Evolutionary conservation across 108 stramenopile genomes (phyloP).

Genomic region (Aurantiochytrium sp.): DNA sequence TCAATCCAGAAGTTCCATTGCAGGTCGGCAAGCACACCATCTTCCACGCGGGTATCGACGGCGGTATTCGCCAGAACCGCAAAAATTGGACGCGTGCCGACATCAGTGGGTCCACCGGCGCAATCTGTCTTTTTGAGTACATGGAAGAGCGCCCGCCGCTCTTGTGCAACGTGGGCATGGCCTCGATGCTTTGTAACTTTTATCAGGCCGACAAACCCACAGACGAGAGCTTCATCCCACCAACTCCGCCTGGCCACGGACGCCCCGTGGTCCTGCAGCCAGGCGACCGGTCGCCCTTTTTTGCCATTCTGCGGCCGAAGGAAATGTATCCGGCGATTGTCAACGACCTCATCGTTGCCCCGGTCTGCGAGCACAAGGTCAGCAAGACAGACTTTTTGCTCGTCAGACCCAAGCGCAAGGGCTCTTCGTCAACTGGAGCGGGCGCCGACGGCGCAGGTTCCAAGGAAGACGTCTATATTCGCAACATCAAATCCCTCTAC

Average conservation of each 20-base stretch:
- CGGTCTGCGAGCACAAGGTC: neutral
- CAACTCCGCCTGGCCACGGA: neutral
- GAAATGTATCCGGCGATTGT: neutral
- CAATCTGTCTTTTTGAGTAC: conserved; percentile 8
- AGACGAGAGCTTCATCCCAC: neutral
- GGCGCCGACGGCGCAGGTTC: no score
- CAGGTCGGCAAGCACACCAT: neutral
- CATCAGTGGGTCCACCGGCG: neutral
- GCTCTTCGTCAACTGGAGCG: neutral
- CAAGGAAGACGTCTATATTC: neutral
- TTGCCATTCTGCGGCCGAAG: neutral
- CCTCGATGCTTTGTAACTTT: conserved; percentile 1
- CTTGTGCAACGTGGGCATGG: neutral
- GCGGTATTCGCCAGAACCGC: neutral
- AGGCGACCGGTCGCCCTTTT: neutral
- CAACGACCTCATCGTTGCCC: neutral
- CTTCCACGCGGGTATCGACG: neutral
- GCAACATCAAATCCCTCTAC: neutral
- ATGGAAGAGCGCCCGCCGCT: conserved; percentile 16
- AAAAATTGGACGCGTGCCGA: neutral
- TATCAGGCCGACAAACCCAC: conserved; percentile 12
- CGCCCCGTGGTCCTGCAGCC: neutral
- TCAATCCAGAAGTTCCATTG: neutral
- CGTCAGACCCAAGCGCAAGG: neutral
- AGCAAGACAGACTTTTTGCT: conserved; percentile 2